Base-by-base conservation (phyloP, 441 rosid species). In the Gossypium schwendimanii region DNA sequence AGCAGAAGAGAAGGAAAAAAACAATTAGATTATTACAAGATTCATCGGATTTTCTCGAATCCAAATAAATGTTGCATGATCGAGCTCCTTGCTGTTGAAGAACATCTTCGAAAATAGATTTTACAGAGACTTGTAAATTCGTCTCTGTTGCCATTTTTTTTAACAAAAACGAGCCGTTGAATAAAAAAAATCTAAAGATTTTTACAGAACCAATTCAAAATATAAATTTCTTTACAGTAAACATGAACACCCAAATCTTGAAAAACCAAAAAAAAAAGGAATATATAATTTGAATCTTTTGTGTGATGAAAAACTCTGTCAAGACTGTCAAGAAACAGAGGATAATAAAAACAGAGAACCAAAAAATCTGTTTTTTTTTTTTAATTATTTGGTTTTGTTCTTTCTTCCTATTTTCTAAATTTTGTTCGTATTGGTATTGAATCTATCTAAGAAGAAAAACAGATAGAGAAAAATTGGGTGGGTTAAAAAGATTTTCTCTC, bases 81-180 rank as follows among this genome's bases (percentile, higher is more conserved):
- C 88, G 80, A 49, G 54, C 76, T 53, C 83, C 83, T 60, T 91
- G 89, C 62, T 91, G 88, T 74, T 84, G 87, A 80, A 95, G 92
- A 72, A 95, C 86, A 57, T 87, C 98, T 78, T 91, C 95, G 31
- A 95, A 91, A 70, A 91, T 75, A 36, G 98, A 91, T 63, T 83
- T 87, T 53, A 87, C 82, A 47, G 90, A 87, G 78, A 85, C 82
- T 55, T 84, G 69, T 57, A 81, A 79, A 52, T 5, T 81, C 70
- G 80, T 88, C 75, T 86, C 93, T 77, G 87, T 73, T 77, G 85
- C 80, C 97, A 88, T 90, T 77, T 57, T 57, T 57, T 12, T 0
- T n/a, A 59, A 23, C 1, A 63, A 41, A 54, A 54, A 21, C 50
- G 14, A 47, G n/a, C 57, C 69, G 50, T 31, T 9, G 47, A 17